Base-by-base conservation (phyloP, 192 early-diverging fungal genomes). In the Coemansia sp. region DNA sequence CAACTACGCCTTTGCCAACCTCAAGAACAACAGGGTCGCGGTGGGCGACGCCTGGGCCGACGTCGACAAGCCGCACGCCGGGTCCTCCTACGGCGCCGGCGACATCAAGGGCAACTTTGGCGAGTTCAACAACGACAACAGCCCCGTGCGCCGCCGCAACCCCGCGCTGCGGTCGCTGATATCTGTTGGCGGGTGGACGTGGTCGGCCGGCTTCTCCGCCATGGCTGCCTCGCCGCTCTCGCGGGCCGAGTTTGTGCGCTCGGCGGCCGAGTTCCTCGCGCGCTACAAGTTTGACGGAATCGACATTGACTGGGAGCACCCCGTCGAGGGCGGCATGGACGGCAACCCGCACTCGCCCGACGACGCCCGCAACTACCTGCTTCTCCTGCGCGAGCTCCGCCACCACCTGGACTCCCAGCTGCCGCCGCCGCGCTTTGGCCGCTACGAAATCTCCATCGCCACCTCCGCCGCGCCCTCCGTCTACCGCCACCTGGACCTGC, bases 241-340 rank as follows among this genome's bases (percentile, higher is more conserved):
- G 23, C 70, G 89, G 17, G 57, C 63, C 30, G 75, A 64, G 27
- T 91, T 93, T 81, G 82, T 86, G 23, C 55, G 45, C 11, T 82
- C 80, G 1, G 73, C 68, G 0, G 70, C 54, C 25, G 62, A 64
- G 25, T 80, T 82, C 45, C 35, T 79, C 43, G 53, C 58, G 23
- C 56, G 34, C 42, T 77, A 80, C 56, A 53, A 29, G 27, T 82
- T 82, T 34, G 78, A 82, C 48, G 80, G 80, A 14, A 54, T 80
- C 19, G 85, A 87, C 52, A 84, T 88, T 53, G 86, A 88, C 62
- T 88, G 88, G 89, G 89, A 91, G 62, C 90, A 85, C 40, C 89
- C 89, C 15, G 81, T 83, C 26, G 82, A 82, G 51, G 78, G 78
- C 29, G 82, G 82, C 32, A 62, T 78, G 70, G 79, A 71, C 17